Evolutionary conservation across 2,329 filamentous ascomycete genomes (phyloP).

Genomic region (Microdochium paspali): DNA sequence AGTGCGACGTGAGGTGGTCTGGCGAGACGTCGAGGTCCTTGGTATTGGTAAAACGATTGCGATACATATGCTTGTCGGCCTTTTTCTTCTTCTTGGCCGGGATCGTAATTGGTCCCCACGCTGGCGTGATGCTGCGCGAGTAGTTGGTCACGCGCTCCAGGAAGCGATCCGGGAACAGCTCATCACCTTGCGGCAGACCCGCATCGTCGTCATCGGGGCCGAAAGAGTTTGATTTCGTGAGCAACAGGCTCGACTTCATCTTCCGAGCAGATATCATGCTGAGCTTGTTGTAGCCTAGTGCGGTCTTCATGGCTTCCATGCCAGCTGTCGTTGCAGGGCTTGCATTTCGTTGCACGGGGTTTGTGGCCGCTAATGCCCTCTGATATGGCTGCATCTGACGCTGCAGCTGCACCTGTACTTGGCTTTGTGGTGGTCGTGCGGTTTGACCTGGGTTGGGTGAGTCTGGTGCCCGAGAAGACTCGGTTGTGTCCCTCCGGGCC

Average conservation of each 20-base stretch:
- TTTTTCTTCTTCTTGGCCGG: constrained; percentile 2
- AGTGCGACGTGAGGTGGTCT: constrained; percentile 2
- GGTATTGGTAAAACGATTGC: constrained; percentile 5
- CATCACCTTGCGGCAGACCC: constrained; percentile 2
- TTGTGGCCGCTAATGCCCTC: not conserved
- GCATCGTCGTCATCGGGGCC: not conserved
- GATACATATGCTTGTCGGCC: constrained; percentile 2
- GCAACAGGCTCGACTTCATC: constrained; percentile 4
- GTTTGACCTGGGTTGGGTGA: not conserved
- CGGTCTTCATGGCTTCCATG: not conserved
- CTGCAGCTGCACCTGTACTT: not conserved
- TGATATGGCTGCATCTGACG: not conserved
- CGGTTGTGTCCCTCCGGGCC: not conserved
- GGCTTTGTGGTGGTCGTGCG: not conserved
- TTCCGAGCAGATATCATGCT: constrained; percentile 1
- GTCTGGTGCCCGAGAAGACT: not conserved
- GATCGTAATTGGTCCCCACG: constrained; percentile 2
- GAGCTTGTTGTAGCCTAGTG: too few relatives aligned
- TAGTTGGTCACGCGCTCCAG: constrained; percentile 2
- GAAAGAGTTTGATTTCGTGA: constrained; percentile 1
- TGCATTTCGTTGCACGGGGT: not conserved
- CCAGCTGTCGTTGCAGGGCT: not conserved
- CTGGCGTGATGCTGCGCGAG: constrained; percentile 3
- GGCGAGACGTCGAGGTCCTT: constrained; percentile 3
- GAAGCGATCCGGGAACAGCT: constrained; percentile 4